These are phyloP conservation scores for Macrolepiota dolichaula DNA, from an alignment of 768 basidiomycete genomes.

Conservation along the genomic window DNA sequence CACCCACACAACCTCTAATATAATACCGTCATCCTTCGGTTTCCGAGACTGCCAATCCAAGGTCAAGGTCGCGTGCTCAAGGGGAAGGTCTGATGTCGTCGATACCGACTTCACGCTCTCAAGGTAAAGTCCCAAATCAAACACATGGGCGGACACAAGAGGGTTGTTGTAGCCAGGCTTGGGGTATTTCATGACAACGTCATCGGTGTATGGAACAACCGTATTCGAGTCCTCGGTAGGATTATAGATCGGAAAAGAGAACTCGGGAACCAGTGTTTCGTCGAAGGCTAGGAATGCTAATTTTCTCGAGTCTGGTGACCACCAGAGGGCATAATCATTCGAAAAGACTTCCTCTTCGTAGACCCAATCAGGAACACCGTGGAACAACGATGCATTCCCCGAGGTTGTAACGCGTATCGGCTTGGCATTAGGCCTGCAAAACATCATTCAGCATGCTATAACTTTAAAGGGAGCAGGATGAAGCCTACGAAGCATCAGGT, in stretches of 20 bases:
- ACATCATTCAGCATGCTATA: neutral
- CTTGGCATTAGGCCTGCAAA: constrained; percentile 29
- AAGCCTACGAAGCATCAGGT: constrained; percentile 57
- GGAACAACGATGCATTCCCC: constrained; percentile 83
- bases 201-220: constrained; percentile 76
- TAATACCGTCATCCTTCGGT: constrained; percentile 58
- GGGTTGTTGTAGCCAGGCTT: constrained; percentile 93
- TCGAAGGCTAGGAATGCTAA: constrained; percentile 87
- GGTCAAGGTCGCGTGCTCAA: constrained; percentile 44
- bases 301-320: constrained; percentile 74
- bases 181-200: constrained; percentile 75
- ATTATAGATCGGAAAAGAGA: constrained; percentile 89
- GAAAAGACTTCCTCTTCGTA: constrained; percentile 91
- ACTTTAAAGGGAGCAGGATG: neutral
- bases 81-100: constrained; percentile 22
- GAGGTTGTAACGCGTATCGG: constrained; percentile 77
- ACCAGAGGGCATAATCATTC: constrained; percentile 79
- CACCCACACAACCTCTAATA: constrained; percentile 89
- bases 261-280: constrained; percentile 85
- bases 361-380: constrained; percentile 97
- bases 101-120: constrained; percentile 18
- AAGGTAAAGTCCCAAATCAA: constrained; percentile 64
- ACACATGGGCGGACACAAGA: constrained; percentile 76
- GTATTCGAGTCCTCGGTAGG: constrained; percentile 66
- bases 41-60: constrained; percentile 68